Evolutionary conservation across 768 basidiomycete species (phyloP).

Genomic region (Amyloporia xantha): DNA sequence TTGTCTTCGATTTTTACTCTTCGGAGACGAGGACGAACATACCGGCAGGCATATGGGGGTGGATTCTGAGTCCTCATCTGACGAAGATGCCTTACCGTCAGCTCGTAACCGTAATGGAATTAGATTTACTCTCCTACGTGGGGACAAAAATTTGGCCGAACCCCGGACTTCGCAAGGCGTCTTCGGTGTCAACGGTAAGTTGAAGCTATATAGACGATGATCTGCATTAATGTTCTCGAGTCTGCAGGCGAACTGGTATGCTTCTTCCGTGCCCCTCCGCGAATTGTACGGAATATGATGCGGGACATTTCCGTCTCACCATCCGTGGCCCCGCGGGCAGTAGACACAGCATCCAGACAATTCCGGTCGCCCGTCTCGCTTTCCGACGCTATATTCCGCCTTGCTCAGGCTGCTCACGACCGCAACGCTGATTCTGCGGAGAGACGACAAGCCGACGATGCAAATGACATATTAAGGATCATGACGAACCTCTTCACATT

Average conservation of each 20-base stretch:
- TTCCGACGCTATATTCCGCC: slow-evolving; percentile 65
- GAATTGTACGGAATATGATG: slow-evolving; percentile 56
- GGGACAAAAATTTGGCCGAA: slow-evolving; percentile 75
- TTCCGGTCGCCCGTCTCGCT: slow-evolving; percentile 63
- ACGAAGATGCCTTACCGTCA: slow-evolving; percentile 44
- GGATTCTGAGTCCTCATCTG: slow-evolving; percentile 61
- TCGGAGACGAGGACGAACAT: slow-evolving; percentile 46
- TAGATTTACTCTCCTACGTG: slow-evolving; percentile 49
- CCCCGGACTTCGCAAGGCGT: slow-evolving; percentile 82
- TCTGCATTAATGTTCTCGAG: not conserved
- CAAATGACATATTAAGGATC: slow-evolving; percentile 58
- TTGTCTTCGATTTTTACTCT: slow-evolving; percentile 77
- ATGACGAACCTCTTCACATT: slow-evolving; percentile 69
- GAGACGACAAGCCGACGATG: slow-evolving; percentile 39
- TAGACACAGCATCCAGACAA: slow-evolving; percentile 26
- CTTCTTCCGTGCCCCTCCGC: slow-evolving; percentile 75
- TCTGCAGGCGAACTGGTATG: slow-evolving; percentile 73
- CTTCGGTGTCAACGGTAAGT: slow-evolving; percentile 81
- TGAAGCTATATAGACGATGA: not conserved
- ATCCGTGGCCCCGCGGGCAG: slow-evolving; percentile 18
- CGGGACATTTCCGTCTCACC: slow-evolving; percentile 44
- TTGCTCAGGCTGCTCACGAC: slow-evolving; percentile 58
- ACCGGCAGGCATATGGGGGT: slow-evolving; percentile 28
- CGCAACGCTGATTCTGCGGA: slow-evolving; percentile 33
- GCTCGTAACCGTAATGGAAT: slow-evolving; percentile 39